Evolutionary conservation across 441 rosid species (phyloP).

Genomic region (Pelargonium myrrhifolium): DNA sequence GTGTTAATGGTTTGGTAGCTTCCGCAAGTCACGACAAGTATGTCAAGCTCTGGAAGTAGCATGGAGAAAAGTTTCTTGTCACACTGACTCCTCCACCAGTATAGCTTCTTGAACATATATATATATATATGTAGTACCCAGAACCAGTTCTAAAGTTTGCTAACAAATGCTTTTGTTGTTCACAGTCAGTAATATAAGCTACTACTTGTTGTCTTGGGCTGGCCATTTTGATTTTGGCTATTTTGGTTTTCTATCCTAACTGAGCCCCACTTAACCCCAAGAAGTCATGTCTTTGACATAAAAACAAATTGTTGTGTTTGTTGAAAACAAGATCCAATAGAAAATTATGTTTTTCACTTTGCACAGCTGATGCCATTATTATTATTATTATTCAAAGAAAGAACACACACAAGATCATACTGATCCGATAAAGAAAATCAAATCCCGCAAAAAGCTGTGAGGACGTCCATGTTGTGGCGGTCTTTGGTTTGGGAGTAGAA

Average conservation of each 20-base stretch:
- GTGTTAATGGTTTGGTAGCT: constrained; percentile 59
- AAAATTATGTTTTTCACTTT: too few species aligned
- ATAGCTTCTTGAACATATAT: constrained; percentile 1
- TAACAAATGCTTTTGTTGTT: constrained; percentile 12
- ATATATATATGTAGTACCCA: neutral
- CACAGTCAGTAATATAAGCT: neutral
- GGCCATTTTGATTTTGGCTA: constrained; percentile 9
- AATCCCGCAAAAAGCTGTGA: too few species aligned
- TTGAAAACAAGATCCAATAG: too few species aligned
- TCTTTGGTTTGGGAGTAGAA: too few species aligned
- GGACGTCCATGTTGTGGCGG: too few species aligned
- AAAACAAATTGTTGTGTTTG: too few species aligned
- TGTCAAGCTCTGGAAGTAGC: constrained; percentile 84
- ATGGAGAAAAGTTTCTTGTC: neutral
- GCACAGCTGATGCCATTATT: too few species aligned
- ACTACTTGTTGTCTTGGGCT: neutral
- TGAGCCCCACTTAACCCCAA: neutral
- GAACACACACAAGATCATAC: too few species aligned
- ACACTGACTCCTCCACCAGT: neutral
- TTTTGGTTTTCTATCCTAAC: constrained; percentile 6
- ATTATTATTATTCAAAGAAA: too few species aligned
- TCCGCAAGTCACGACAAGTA: constrained; percentile 79
- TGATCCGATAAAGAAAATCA: too few species aligned
- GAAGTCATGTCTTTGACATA: neutral
- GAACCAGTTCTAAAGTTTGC: constrained; percentile 8